A percentile compares a stretch with the other conserved stretches of the same genome.
These are phyloP conservation scores for Pythium periplocum DNA, from an alignment of 352 stramenopile genomes.

Conservation along the genomic window DNA sequence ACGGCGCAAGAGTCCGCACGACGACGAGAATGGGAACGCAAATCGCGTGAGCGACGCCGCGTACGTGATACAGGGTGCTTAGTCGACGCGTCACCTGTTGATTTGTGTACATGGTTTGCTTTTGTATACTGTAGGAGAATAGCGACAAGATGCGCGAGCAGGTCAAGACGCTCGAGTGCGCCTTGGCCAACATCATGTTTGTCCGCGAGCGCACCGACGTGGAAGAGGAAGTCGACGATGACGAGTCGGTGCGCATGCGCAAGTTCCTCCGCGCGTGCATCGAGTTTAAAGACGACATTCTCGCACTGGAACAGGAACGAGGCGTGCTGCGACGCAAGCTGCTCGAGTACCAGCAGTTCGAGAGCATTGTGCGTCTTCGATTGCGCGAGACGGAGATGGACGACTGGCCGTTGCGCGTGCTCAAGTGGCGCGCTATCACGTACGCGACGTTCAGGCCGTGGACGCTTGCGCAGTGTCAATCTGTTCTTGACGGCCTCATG, in stretches of 20 bases:
- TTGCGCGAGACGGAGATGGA: constrained; percentile 2
- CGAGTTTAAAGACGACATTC: not conserved
- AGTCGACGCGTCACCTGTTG: no score
- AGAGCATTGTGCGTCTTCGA: not conserved
- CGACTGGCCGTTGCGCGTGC: not conserved
- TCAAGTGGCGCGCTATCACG: constrained; percentile 5
- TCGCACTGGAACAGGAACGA: not conserved
- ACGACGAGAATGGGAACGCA: no score
- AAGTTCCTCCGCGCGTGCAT: not conserved
- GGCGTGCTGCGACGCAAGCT: not conserved
- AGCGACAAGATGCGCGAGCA: constrained; percentile 4
- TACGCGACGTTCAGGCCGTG: constrained; percentile 1
- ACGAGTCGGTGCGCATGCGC: constrained; percentile 2
- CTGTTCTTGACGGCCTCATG: constrained; percentile 2
- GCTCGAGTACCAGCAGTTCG: not conserved
- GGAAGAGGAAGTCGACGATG: not conserved
- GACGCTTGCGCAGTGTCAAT: not conserved
- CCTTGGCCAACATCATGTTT: not conserved
- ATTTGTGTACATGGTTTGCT: no score
- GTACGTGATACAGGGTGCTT: no score
- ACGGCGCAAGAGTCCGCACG: no score
- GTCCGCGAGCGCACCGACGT: not conserved
- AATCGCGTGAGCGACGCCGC: no score
- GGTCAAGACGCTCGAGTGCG: constrained; percentile 8
- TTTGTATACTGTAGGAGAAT: not conserved